Base-by-base conservation (phyloP, 1,284 basidiomycete genomes). In the Ganoderma sinense region DNA sequence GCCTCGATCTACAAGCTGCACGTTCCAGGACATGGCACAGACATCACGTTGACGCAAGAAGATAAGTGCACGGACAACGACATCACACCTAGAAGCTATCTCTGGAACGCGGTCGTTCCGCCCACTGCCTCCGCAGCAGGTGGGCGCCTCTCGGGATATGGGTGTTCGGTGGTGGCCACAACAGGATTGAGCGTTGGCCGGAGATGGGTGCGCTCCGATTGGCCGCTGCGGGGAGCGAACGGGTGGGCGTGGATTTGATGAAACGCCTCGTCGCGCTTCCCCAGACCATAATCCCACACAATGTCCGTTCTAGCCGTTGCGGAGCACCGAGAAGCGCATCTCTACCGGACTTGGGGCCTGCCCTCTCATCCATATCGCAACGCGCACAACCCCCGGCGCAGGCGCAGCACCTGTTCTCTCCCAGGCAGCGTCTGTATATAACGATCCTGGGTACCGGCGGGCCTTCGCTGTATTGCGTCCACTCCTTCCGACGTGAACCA, bases 381-480 rank as follows among this genome's bases (percentile, higher is more conserved):
- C 62, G 56, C 70, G 62, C 62, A 31, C 16, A 43, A 66, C 65
- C 56, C 58, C 64, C 67, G 65, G 62, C 51, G 55, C 67, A 67
- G 31, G 70, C 73, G 73, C 73, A 74, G 73, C 73, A 69, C 67
- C 64, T 66, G 11, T 68, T 56, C 36, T 40, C 62, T 74, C 71
- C 69, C 73, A 74, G 65, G 64, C 73, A 64, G 51, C 64, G 41
- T 66, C 66, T 55, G 64, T 74, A 74, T 72, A 74, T 72, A 74
- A 62, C 67, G 59, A 61, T 62, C 70, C 72, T 71, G 71, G 71
- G 70, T 67, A 69, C 61, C 36, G 62, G 53, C 56, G 65, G 41
- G 61, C 60, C 16, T 66, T 45, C 65, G 43, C 41, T 62, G 65
- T 59, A 68, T 71, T 67, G 67, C 58, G 53, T 33, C 67, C 58